Evolutionary conservation across 768 basidiomycete species (phyloP).

Genomic region (Kockovaella imperatae): DNA sequence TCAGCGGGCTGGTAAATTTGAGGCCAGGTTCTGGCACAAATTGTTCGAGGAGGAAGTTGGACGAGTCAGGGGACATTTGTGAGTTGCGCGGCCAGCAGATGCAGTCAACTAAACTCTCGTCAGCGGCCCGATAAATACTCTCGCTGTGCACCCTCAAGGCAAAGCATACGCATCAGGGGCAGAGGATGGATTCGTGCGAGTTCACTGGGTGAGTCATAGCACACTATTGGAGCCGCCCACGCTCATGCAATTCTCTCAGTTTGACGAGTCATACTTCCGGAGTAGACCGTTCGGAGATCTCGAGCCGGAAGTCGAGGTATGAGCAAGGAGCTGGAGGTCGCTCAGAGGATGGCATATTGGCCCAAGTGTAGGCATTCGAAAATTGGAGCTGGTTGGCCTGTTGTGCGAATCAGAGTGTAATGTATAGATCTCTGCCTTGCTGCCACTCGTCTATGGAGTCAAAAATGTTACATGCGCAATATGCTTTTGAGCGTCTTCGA

Average conservation of each 20-base stretch:
- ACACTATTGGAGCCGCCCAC: neutral
- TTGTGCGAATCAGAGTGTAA: too few species aligned
- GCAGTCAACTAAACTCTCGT: neutral
- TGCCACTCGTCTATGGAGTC: too few species aligned
- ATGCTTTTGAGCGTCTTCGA: too few species aligned
- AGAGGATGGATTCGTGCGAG: slow-evolving; percentile 73
- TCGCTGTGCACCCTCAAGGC: slow-evolving; percentile 85
- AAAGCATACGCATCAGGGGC: slow-evolving; percentile 86
- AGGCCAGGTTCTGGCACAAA: slow-evolving; percentile 96
- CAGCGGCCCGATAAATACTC: slow-evolving; percentile 51
- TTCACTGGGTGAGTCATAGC: slow-evolving; percentile 40
- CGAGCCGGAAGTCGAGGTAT: slow-evolving; percentile 58
- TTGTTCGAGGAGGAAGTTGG: slow-evolving; percentile 95
- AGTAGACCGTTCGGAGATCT: slow-evolving; percentile 85
- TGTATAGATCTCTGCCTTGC: too few species aligned
- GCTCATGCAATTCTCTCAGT: slow-evolving; percentile 43
- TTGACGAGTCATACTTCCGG: slow-evolving; percentile 89
- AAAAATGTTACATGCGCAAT: too few species aligned
- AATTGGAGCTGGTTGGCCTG: too few species aligned
- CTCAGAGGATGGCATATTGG: neutral
- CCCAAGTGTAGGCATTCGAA: too few species aligned
- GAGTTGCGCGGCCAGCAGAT: slow-evolving; percentile 42
- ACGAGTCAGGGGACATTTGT: slow-evolving; percentile 97
- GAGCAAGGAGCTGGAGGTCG: neutral
- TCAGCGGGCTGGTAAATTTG: slow-evolving; percentile 89